These are phyloP conservation scores for Penicillium sp. DNA, from an alignment of 2,329 filamentous ascomycete genomes.

Conservation along the genomic window DNA sequence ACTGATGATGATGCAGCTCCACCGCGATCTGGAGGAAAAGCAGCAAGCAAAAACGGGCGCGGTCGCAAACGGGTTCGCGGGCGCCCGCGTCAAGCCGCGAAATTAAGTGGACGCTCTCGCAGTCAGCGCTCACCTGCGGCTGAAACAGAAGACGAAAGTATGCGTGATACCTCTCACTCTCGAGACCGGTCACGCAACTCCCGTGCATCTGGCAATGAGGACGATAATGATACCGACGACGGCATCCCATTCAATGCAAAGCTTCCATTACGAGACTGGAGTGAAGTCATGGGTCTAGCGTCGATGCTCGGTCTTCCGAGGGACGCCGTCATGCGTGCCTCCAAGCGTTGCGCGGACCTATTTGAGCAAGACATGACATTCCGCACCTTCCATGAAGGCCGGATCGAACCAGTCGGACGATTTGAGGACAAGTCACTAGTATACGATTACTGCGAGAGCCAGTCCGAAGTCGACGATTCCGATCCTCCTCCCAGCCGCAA, in stretches of 20 bases:
- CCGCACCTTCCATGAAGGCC: constrained; percentile 50
- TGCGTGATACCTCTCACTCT: constrained; percentile 16
- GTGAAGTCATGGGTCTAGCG: constrained; percentile 74
- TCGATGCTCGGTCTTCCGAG: constrained; percentile 66
- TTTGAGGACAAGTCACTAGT: constrained; percentile 10
- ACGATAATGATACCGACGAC: constrained; percentile 2
- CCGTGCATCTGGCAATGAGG: constrained; percentile 1
- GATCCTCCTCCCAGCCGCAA: constrained; percentile 4
- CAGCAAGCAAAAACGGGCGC: constrained; percentile 18
- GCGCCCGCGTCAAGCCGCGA: constrained; percentile 7
- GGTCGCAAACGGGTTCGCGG: constrained; percentile 24
- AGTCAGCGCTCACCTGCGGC: constrained; percentile 8
- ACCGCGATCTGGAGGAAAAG: constrained; percentile 11
- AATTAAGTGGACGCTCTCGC: constrained; percentile 6
- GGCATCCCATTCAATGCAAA: constrained; percentile 4
- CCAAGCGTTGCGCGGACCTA: constrained; percentile 67
- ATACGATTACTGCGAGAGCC: constrained; percentile 23
- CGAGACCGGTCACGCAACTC: constrained; percentile 4
- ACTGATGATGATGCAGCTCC: constrained; percentile 24
- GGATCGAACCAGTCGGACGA: constrained; percentile 12
- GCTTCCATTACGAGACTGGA: constrained; percentile 66
- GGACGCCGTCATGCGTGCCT: constrained; percentile 62
- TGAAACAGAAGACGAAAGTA: constrained; percentile 4
- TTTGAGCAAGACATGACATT: constrained; percentile 70
- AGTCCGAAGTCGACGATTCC: constrained; percentile 28